phyloP scores from a whole-genome alignment of 129 eudicot species.

The Sambucus nigra region DNA sequence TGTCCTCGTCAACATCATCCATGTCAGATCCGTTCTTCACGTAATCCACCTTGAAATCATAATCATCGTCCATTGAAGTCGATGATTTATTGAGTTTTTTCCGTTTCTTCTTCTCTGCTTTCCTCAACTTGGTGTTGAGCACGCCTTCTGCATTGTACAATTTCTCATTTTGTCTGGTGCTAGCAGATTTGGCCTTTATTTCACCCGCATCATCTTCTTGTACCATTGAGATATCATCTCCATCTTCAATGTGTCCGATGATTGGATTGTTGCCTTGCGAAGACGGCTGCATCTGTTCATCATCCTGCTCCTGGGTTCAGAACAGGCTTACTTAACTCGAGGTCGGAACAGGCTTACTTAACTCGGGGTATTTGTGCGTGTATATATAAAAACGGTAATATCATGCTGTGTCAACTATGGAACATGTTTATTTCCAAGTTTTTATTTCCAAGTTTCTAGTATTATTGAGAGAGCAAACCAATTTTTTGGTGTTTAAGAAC shows the following conservation, averaged over 20 bases:
- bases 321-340: neutral
- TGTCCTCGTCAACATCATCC: conserved; percentile 48
- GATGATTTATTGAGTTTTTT: conserved; percentile 48
- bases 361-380: no score
- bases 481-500: no score
- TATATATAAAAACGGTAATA: no score
- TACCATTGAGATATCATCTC: conserved; percentile 57
- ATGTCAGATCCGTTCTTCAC: conserved; percentile 34
- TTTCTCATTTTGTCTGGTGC: conserved; percentile 54
- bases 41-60: conserved; percentile 61
- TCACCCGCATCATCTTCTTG: conserved; percentile 27
- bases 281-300: conserved; percentile 18
- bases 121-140: conserved; percentile 59
- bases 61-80: conserved; percentile 41
- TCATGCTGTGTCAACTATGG: no score
- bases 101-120: conserved; percentile 66
- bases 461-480: no score
- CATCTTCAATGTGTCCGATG: conserved; percentile 11
- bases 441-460: no score
- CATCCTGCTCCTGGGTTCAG: conserved; percentile 37
- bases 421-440: no score
- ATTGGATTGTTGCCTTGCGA: conserved; percentile 7
- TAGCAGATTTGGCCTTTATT: conserved; percentile 23
- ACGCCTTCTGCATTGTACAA: conserved; percentile 72
- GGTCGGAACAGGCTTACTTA: no score